Evolutionary conservation across 306 rosid species (phyloP).

Genomic region (Hylodesmum podocarpum): DNA sequence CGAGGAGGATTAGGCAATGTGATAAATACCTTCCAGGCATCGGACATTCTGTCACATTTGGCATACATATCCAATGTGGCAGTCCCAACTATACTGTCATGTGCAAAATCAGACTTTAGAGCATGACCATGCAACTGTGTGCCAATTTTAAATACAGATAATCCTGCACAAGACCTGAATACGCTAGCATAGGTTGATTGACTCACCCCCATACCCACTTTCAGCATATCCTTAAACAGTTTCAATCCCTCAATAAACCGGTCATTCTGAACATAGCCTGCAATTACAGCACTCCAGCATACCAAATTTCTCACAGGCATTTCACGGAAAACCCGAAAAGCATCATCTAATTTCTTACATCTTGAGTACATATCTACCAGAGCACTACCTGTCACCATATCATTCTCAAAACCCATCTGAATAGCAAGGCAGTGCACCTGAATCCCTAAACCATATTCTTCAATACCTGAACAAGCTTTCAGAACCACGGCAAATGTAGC

Average conservation of each 20-base stretch:
- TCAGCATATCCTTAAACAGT: conserved; percentile 68
- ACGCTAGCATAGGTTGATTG: conserved; percentile 85
- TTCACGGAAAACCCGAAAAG: conserved; percentile 53
- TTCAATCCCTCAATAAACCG: conserved; percentile 52
- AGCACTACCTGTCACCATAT: conserved; percentile 77
- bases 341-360: conserved; percentile 51
- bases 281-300: conserved; percentile 82
- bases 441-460: conserved; percentile 54
- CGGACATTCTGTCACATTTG: conserved; percentile 61
- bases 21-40: conserved; percentile 65
- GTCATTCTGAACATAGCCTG: conserved; percentile 76
- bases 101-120: conserved; percentile 58
- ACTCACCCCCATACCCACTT: conserved; percentile 63
- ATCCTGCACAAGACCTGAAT: conserved; percentile 82
- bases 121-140: conserved; percentile 77
- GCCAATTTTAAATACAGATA: conserved; percentile 60
- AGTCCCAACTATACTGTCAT: conserved; percentile 72
- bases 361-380: conserved; percentile 78
- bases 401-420: conserved; percentile 55
- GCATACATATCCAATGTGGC: conserved; percentile 93
- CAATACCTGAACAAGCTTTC: conserved; percentile 62
- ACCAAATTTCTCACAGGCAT: conserved; percentile 69
- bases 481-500: conserved; percentile 62
- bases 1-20: conserved; percentile 51
- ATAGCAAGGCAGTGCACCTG: conserved; percentile 71